Conservation (phyloP, 805 yeast genomes). For the Wickerhamomyces queroliae region DNA sequence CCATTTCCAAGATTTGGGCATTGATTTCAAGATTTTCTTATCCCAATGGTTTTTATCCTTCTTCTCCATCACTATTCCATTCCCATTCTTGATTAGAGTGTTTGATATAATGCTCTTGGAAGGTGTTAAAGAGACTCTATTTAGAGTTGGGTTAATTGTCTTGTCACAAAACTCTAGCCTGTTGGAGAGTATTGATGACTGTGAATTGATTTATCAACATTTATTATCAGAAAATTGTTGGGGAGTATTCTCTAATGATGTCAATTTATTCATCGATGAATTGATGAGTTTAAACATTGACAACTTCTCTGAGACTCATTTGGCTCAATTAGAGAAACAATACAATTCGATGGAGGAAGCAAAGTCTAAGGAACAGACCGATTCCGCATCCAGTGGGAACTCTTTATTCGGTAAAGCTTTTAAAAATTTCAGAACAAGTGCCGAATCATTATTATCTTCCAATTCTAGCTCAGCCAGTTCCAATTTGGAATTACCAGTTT, state of each 20-base stretch:
- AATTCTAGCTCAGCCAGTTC: not conserved
- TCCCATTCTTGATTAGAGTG: constrained; percentile 38
- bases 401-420: constrained; percentile 5
- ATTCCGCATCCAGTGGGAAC: not conserved
- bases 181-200: constrained; percentile 28
- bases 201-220: constrained; percentile 34
- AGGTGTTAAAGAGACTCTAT: constrained; percentile 48
- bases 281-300: constrained; percentile 12
- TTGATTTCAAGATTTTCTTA: constrained; percentile 42
- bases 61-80: constrained; percentile 56
- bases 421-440: constrained; percentile 2
- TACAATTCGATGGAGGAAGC: not conserved
- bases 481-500: not conserved
- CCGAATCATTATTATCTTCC: constrained; percentile 6
- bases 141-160: constrained; percentile 51
- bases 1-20: constrained; percentile 35
- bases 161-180: constrained; percentile 40
- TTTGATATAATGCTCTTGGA: constrained; percentile 48
- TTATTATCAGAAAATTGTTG: constrained; percentile 35
- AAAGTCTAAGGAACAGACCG: not conserved
- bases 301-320: constrained; percentile 6
- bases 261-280: constrained; percentile 28
- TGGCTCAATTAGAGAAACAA: constrained; percentile 1
- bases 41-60: constrained; percentile 64
- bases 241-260: constrained; percentile 34